phyloP scores from a whole-genome alignment of 176 grass and related monocot genomes.

The Raddia distichophylla region DNA sequence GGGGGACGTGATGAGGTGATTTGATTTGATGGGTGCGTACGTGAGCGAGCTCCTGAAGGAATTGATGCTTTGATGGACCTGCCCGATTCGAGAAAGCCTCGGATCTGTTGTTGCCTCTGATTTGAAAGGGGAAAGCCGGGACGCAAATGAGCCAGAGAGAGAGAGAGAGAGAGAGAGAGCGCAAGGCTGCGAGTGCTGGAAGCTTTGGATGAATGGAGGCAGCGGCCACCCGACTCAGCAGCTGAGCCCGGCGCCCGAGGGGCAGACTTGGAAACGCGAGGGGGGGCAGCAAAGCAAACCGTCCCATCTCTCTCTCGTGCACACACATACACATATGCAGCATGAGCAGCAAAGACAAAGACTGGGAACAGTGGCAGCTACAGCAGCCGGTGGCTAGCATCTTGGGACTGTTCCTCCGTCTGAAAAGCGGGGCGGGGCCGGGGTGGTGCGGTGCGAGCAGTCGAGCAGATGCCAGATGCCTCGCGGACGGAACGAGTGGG shows the following conservation, averaged over 20 bases:
- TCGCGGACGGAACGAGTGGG: background rate
- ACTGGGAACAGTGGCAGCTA: slow-evolving; percentile 26
- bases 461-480: background rate
- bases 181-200: background rate
- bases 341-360: background rate
- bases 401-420: slow-evolving; percentile 51
- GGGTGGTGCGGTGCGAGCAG: slow-evolving; percentile 41
- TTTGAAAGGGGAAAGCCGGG: slow-evolving; percentile 43
- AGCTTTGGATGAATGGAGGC: background rate
- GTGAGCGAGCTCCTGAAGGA: slow-evolving; percentile 57
- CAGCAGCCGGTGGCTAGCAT: slow-evolving; percentile 36
- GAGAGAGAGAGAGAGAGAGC: background rate
- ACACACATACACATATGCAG: no score
- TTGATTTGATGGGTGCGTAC: slow-evolving; percentile 59
- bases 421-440: slow-evolving; percentile 55
- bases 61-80: slow-evolving; percentile 89
- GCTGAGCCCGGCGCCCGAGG: background rate
- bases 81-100: slow-evolving; percentile 70
- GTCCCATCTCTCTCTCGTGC: background rate
- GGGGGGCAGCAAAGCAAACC: slow-evolving; percentile 25
- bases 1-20: slow-evolving; percentile 50
- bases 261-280: slow-evolving; percentile 46
- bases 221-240: background rate
- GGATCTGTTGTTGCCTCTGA: slow-evolving; percentile 79
- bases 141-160: no score